Percentiles rank a stretch among this genome's conserved stretches.
Evolutionary conservation across 352 stramenopile genomes (phyloP).

Genomic region (Globisporangium rhizosaccharum): DNA sequence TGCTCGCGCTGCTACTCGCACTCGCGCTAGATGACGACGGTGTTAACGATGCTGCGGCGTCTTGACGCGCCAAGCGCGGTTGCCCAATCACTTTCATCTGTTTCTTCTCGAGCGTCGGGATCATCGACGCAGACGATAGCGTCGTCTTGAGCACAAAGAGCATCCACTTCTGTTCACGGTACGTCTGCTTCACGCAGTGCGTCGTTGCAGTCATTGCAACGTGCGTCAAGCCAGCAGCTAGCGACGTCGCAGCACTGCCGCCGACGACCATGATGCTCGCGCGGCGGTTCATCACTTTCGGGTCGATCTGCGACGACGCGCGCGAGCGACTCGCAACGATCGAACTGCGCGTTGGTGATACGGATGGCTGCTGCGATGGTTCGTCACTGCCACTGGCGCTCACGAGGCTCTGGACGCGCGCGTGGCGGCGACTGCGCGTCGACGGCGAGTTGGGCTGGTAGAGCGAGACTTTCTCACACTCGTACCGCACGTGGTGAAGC

Average conservation of each 20-base stretch:
- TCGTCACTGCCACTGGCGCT: not conserved
- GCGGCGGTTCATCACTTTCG: not conserved
- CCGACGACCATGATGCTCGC: conserved; percentile 3
- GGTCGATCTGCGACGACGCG: not conserved
- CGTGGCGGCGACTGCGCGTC: too few species aligned
- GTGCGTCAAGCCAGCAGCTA: not conserved
- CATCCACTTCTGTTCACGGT: conserved; percentile 63
- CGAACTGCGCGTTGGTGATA: too few species aligned
- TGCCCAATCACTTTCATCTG: conserved; percentile 46
- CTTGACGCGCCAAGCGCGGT: conserved; percentile 43
- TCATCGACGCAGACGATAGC: conserved; percentile 56
- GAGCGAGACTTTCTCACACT: conserved; percentile 65
- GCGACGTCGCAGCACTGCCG: not conserved
- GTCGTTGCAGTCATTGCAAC: conserved; percentile 19
- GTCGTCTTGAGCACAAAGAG: conserved; percentile 65
- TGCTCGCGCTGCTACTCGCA: not conserved
- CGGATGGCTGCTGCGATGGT: not conserved
- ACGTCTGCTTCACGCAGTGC: conserved; percentile 51
- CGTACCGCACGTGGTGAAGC: conserved; percentile 67
- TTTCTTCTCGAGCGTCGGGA: conserved; percentile 66
- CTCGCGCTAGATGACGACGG: not conserved
- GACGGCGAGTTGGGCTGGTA: conserved; percentile 10
- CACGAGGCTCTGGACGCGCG: too few species aligned
- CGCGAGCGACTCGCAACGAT: too few species aligned
- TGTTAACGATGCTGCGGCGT: conserved; percentile 11